Percentiles rank a stretch among this genome's conserved stretches.
These are phyloP conservation scores for Desmodesmus armatus DNA, from an alignment of 139 green algal species.

Conservation along the genomic window DNA sequence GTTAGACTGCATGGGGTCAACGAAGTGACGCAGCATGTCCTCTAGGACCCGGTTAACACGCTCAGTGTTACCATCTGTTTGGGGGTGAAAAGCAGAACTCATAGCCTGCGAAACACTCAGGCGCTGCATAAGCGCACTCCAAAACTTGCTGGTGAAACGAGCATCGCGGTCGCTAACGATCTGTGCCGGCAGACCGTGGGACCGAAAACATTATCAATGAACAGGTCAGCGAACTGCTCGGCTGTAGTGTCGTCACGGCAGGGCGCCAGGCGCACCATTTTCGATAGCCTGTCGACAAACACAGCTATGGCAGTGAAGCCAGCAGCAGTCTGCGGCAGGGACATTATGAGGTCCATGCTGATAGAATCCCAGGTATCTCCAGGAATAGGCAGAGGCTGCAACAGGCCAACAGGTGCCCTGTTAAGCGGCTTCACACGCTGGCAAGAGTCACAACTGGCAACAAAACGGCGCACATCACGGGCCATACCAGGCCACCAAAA, in stretches of 20 bases:
- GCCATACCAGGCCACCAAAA: slow-evolving; percentile 34
- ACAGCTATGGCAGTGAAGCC: slow-evolving; percentile 51
- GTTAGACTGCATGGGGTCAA: slow-evolving; percentile 35
- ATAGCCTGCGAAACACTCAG: slow-evolving; percentile 5
- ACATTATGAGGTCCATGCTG: slow-evolving; percentile 53
- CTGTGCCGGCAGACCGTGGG: neutral
- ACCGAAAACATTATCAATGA: slow-evolving; percentile 5
- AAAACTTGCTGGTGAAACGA: neutral
- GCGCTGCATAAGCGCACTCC: neutral
- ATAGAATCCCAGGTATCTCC: slow-evolving; percentile 42
- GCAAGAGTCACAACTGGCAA: slow-evolving; percentile 42
- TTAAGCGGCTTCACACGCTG: slow-evolving; percentile 44
- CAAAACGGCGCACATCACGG: neutral
- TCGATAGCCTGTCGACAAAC: slow-evolving; percentile 58
- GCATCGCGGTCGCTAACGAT: neutral
- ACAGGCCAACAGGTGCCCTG: slow-evolving; percentile 20
- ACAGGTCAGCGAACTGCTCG: slow-evolving; percentile 15
- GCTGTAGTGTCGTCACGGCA: slow-evolving; percentile 8
- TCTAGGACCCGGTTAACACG: slow-evolving; percentile 56
- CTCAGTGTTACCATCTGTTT: slow-evolving; percentile 71
- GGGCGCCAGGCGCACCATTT: slow-evolving; percentile 53
- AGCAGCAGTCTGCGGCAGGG: slow-evolving; percentile 36
- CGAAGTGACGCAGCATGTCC: slow-evolving; percentile 58
- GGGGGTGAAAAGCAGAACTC: slow-evolving; percentile 58
- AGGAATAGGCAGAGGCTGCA: slow-evolving; percentile 48